Conservation (phyloP, 2,329 filamentous ascomycete species). For the Trichoderma koningiopsis region DNA sequence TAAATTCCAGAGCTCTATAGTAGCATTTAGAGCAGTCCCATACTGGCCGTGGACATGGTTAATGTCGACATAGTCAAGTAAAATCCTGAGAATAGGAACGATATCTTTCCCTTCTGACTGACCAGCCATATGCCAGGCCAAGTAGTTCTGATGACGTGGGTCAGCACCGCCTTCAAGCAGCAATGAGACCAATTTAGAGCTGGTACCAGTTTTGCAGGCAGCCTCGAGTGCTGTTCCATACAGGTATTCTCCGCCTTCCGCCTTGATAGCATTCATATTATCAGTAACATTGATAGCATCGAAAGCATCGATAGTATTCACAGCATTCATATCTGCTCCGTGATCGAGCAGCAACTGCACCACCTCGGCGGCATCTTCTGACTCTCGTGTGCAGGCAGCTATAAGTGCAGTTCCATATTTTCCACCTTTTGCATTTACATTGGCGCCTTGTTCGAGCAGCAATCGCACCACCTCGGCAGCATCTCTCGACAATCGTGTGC, state of each 20-base stretch:
- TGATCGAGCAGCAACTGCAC: not conserved
- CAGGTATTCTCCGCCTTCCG: not conserved
- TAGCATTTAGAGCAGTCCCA: not conserved
- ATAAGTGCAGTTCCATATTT: not conserved
- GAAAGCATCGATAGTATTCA: no score
- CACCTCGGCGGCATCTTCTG: no score
- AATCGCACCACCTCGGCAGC: not conserved
- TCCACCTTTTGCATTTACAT: not conserved
- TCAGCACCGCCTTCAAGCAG: not conserved
- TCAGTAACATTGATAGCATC: no score
- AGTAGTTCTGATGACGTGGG: not conserved
- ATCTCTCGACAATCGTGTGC: not conserved
- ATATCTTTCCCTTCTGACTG: accelerated
- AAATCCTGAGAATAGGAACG: not conserved
- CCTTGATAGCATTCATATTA: no score
- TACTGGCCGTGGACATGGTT: not conserved
- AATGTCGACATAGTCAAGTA: not conserved
- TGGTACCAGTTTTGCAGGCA: not conserved
- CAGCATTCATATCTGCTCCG: not conserved
- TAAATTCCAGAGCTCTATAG: not conserved
- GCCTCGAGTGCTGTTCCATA: not conserved
- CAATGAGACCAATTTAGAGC: accelerated
- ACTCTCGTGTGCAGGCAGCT: not conserved
- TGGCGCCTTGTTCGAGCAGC: not conserved
- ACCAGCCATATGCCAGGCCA: not conserved